Percentiles rank a stretch among this genome's conserved stretches.
Conservation (phyloP, 2,329 filamentous ascomycete species). For the Penicillium corylophilum region DNA sequence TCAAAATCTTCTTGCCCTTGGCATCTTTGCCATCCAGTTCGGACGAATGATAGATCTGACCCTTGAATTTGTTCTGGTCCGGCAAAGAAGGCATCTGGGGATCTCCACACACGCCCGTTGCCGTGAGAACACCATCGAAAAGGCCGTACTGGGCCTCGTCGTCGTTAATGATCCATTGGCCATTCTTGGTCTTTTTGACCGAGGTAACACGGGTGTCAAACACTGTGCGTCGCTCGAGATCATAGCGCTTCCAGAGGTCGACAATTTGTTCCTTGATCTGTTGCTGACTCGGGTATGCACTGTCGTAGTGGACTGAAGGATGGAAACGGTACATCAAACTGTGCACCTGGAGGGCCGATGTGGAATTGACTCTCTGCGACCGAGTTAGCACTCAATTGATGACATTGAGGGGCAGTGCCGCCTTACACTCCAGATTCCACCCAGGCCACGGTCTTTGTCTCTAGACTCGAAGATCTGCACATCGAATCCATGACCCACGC, state of each 20-base stretch:
- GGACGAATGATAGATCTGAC: slow-evolving; percentile 72
- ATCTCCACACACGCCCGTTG: slow-evolving; percentile 77
- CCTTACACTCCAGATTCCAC: slow-evolving; percentile 76
- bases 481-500: slow-evolving; percentile 81
- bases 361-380: slow-evolving; percentile 71
- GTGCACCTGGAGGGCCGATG: slow-evolving; percentile 79
- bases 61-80: slow-evolving; percentile 70
- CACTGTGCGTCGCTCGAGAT: slow-evolving; percentile 66
- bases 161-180: slow-evolving; percentile 76
- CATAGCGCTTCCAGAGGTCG: slow-evolving; percentile 72
- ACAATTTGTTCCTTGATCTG: slow-evolving; percentile 73
- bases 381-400: slow-evolving; percentile 2
- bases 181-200: slow-evolving; percentile 66
- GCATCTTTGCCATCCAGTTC: slow-evolving; percentile 70
- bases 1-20: slow-evolving; percentile 70
- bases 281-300: slow-evolving; percentile 73
- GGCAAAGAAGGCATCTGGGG: slow-evolving; percentile 70
- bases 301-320: slow-evolving; percentile 70
- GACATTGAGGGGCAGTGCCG: not conserved
- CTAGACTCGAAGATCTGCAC: slow-evolving; percentile 76
- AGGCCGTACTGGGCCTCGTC: slow-evolving; percentile 65
- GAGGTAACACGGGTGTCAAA: slow-evolving; percentile 70
- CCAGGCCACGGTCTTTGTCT: slow-evolving; percentile 59
- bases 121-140: slow-evolving; percentile 77
- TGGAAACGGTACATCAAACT: slow-evolving; percentile 87